Base-by-base conservation (phyloP, 2,329 filamentous ascomycete species). In the Pyricularia pennisetigena region DNA sequence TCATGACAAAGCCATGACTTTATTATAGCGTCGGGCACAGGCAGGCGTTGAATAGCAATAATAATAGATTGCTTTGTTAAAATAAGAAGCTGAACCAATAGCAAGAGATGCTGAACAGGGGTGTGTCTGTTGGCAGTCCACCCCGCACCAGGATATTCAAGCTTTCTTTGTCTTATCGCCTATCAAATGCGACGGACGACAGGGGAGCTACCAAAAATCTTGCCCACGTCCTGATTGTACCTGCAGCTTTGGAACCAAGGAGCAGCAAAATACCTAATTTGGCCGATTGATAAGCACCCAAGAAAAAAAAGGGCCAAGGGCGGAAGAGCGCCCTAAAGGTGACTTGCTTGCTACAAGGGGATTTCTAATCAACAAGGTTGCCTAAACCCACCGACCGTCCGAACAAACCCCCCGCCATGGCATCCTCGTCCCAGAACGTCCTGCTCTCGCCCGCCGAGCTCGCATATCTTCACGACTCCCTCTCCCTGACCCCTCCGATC, bases 361-460 rank as follows among this genome's bases (percentile, higher is more conserved):
- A 49, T 49, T 49, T 49, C 16, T 49, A 49, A 49, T 49, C 41
- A n/a, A 61, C 1, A 61, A 61, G 5, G 57, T 4, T 2, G 4
- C 8, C n/a, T 6, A 61, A 24, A 23, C 16, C 57, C 57, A 26
- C 57, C 14, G 4, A 26, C 23, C 57, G 20, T 23, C 20, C 16
- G 23, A n/a, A 20, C 14, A 2, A 59, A 59, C 54, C 35, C 63
- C 54, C 62, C 9, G 62, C n/a, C 70, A 72, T 72, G 23, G 64
- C 69, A 69, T 83, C 90, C 59, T 85, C 87, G 72, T 83, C 79
- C 74, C 87, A 88, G 74, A 86, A 88, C 79, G 86, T 88, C 75
- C 89, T 93, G 73, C 90, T 98, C 79, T 97, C 94, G 68, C 94
- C 95, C 65, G 93, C 95, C 75, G 95, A 99, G 82, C 91, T 99